phyloP scores from a whole-genome alignment of 2,329 filamentous ascomycete species.

The Xylaria sp. region DNA sequence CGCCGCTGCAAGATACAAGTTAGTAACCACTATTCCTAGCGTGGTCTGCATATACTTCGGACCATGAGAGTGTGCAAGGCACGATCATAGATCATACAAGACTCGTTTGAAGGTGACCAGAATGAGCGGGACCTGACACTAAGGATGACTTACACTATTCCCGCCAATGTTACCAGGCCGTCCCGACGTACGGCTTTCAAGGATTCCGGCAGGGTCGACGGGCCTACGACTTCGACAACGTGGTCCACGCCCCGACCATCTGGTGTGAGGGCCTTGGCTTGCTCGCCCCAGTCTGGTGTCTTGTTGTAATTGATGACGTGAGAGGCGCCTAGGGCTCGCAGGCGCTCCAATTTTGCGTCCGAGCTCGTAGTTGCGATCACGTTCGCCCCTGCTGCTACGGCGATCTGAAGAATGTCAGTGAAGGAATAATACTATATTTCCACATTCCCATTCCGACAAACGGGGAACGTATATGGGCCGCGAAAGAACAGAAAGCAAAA shows the following conservation, averaged over 20 bases:
- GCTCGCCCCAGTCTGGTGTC: slow-evolving; percentile 67
- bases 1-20: not conserved
- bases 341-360: slow-evolving; percentile 61
- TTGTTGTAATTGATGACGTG: slow-evolving; percentile 70
- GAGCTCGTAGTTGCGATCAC: slow-evolving; percentile 70
- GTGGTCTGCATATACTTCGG: not conserved
- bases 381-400: slow-evolving; percentile 60
- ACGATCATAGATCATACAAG: not conserved
- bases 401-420: slow-evolving; percentile 42
- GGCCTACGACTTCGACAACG: slow-evolving; percentile 73
- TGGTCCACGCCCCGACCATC: slow-evolving; percentile 66
- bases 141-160: not conserved
- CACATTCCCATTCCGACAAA: not conserved
- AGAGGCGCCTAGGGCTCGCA: slow-evolving; percentile 66
- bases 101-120: not conserved
- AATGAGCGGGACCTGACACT: not conserved
- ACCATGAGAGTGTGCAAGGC: not conserved
- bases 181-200: slow-evolving; percentile 58
- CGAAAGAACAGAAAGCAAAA: no score
- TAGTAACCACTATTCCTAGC: not conserved
- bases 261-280: slow-evolving; percentile 60
- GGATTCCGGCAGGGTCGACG: slow-evolving; percentile 66
- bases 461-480: no score
- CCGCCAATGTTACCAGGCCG: slow-evolving; percentile 45
- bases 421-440: not conserved